Base-by-base conservation (phyloP, 306 rosid genomes). In the Argentina anserina region DNA sequence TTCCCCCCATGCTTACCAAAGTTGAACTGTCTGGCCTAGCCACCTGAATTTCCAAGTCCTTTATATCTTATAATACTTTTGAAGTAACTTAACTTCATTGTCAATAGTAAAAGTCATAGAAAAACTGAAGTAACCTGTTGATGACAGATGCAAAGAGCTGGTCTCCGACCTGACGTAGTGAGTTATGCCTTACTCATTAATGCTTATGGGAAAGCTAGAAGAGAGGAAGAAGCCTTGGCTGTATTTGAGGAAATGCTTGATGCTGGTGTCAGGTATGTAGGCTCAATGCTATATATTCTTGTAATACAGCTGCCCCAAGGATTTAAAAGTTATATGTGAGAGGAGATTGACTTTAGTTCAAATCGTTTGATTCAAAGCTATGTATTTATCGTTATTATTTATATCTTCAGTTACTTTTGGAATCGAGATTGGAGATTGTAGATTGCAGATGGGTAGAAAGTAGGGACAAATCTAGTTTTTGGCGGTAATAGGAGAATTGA, bases 201-300 rank as follows among this genome's bases (percentile, higher is more conserved):
- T 84, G 96, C 99, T 41, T 94, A 94, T 52, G 99, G 99, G 81
- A 91, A 94, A 84, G 99, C 96, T 65, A 86, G 96, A 81, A 91
- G 92, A 83, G 96, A 94, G 83, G 96, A 94, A 33, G 99, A 91
- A 87, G 99, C 99, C 36, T 78, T 91, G n/a, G 96, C 97, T 34
- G 99, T 94, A 61, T 94, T 94, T 40, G 99, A 91, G 86, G 96
- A 94, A 81, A 94, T 94, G 97, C 99, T 94, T 65, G 90, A 90
- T 76, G 96, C 99, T 64, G 96, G 96, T 80, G 90, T 94, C 80
- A 94, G 97, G 97, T 91, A 75, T 79, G 77, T 76, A 36, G 76
- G 59, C 70, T 26, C 25, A 55, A 50, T 13, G 52, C 37, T 46
- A 33, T 39, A 14, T 23, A n/a, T 75, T n/a, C n/a, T n/a, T n/a